phyloP scores from a whole-genome alignment of 306 rosid species.

The Vicia sativa region DNA sequence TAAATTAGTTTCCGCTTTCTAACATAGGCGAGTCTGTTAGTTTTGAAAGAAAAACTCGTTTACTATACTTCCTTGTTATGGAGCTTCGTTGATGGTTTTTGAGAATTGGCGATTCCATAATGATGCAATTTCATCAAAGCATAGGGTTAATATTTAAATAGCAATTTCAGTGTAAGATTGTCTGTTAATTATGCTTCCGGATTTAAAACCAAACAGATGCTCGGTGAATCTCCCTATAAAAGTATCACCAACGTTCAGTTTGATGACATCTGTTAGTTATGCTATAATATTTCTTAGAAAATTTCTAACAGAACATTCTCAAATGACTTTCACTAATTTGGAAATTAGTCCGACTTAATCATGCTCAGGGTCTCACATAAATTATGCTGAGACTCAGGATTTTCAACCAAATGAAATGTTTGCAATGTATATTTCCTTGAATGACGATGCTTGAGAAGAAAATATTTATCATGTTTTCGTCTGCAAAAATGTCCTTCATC shows the following conservation, averaged over 20 bases:
- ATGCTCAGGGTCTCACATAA: background rate
- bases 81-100: conserved; percentile 16
- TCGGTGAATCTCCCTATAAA: conserved; percentile 8
- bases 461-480: background rate
- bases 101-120: conserved; percentile 21
- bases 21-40: background rate
- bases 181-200: background rate
- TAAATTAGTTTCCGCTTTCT: conserved; percentile 8
- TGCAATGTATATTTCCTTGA: background rate
- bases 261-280: background rate
- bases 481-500: conserved; percentile 17
- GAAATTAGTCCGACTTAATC: background rate
- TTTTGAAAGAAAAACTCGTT: background rate
- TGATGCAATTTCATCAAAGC: conserved; percentile 13
- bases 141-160: background rate
- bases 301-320: background rate
- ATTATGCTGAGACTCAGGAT: background rate
- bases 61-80: background rate
- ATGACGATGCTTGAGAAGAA: conserved; percentile 12
- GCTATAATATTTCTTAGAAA: conserved; percentile 8
- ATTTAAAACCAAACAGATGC: conserved; percentile 17
- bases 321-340: background rate
- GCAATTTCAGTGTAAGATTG: conserved; percentile 11
- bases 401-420: background rate
- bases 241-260: background rate